Percentiles rank a stretch among this genome's conserved stretches.
phyloP scores from a whole-genome alignment of 2,329 filamentous ascomycete species.

The Gliomastix tumulicola region DNA sequence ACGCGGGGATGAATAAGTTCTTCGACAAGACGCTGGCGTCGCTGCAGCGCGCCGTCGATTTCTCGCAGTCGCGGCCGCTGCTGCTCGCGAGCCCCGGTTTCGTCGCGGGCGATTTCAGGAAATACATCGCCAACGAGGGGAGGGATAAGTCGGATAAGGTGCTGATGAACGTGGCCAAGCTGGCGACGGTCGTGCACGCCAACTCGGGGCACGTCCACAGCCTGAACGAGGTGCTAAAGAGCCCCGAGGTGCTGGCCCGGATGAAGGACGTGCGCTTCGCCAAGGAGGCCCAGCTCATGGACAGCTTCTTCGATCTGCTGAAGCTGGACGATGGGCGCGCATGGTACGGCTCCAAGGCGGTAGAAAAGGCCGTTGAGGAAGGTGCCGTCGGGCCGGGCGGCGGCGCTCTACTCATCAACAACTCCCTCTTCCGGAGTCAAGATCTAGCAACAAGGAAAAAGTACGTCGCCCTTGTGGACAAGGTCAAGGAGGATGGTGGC shows the following conservation, averaged over 20 bases:
- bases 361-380: constrained; percentile 74
- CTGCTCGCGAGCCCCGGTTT: constrained; percentile 88
- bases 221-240: constrained; percentile 80
- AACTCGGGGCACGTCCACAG: constrained; percentile 82
- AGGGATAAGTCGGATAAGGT: constrained; percentile 57
- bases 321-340: constrained; percentile 80
- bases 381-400: constrained; percentile 85
- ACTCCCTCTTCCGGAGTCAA: constrained; percentile 78
- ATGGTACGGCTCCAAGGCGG: constrained; percentile 82
- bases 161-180: constrained; percentile 53
- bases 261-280: constrained; percentile 86
- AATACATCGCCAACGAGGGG: constrained; percentile 60
- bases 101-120: constrained; percentile 72
- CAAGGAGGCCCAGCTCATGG: constrained; percentile 76
- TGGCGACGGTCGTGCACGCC: constrained; percentile 71
- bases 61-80: constrained; percentile 61
- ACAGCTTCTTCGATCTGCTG: constrained; percentile 71
- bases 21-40: constrained; percentile 71
- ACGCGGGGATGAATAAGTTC: constrained; percentile 66
- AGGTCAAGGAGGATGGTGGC: constrained; percentile 78
- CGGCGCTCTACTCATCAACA: constrained; percentile 79
- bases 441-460: constrained; percentile 68
- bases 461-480: constrained; percentile 82
- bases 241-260: constrained; percentile 66
- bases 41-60: constrained; percentile 71